Percentiles rank a stretch among this genome's conserved stretches.
Evolutionary conservation across 768 basidiomycete genomes (phyloP).

Genomic region (Neoboletus subvelutipes): DNA sequence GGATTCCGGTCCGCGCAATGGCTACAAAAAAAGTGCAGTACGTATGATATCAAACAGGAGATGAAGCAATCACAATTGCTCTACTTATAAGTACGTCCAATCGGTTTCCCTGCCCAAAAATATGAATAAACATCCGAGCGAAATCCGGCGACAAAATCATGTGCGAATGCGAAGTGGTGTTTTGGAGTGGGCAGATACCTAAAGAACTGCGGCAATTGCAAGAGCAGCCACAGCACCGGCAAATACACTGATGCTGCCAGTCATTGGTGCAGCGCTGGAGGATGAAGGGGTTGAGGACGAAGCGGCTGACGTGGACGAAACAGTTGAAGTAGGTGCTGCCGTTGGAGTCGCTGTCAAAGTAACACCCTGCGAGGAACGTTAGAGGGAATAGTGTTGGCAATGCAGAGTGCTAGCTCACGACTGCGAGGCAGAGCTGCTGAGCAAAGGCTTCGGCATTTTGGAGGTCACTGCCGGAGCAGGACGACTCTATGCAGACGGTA

Average conservation of each 20-base stretch:
- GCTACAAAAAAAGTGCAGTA: not conserved
- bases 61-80: not conserved
- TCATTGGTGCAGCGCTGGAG: conserved; percentile 8
- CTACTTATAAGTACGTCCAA: not conserved
- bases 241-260: conserved; percentile 9
- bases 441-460: conserved; percentile 41
- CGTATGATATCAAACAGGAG: not conserved
- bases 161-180: not conserved
- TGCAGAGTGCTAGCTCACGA: conserved; percentile 38
- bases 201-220: conserved; percentile 15
- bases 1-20: not conserved
- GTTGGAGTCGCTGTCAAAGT: conserved; percentile 39
- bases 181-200: not conserved
- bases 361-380: conserved; percentile 44
- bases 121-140: not conserved
- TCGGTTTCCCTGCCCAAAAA: not conserved
- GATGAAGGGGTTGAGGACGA: not conserved
- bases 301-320: not conserved
- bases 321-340: conserved; percentile 4
- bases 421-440: conserved; percentile 43
- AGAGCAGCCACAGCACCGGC: conserved; percentile 11
- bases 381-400: not conserved
- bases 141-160: not conserved
- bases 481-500: conserved; percentile 46
- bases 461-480: conserved; percentile 52